These are phyloP conservation scores for Leccinellum rugosiceps DNA, from an alignment of 768 basidiomycete genomes.

Conservation along the genomic window DNA sequence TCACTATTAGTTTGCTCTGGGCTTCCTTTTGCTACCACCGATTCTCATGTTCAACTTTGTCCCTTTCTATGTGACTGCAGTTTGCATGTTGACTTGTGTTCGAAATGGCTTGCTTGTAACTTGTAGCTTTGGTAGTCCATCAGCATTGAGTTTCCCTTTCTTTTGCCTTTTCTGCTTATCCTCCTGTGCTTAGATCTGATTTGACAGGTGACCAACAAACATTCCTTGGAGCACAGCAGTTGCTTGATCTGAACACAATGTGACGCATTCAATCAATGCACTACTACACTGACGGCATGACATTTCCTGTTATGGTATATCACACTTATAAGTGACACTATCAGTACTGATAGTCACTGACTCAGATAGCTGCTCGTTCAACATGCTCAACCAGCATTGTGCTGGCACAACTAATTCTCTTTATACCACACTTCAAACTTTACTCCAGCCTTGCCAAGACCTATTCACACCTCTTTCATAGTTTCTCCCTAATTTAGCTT, in stretches of 20 bases:
- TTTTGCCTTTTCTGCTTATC: slow-evolving; percentile 11
- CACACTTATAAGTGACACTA: too few species aligned
- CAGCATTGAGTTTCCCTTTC: slow-evolving; percentile 7
- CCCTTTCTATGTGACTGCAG: not conserved
- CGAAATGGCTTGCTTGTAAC: slow-evolving; percentile 19
- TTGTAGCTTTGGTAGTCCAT: slow-evolving; percentile 22
- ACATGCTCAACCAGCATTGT: too few species aligned
- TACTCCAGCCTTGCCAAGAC: too few species aligned
- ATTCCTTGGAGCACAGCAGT: slow-evolving; percentile 11
- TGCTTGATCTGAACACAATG: slow-evolving; percentile 7
- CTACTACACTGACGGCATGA: too few species aligned
- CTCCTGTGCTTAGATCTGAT: slow-evolving; percentile 18
- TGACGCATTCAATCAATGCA: too few species aligned
- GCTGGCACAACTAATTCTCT: too few species aligned
- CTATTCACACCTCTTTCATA: too few species aligned
- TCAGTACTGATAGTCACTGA: too few species aligned
- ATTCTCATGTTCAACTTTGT: not conserved
- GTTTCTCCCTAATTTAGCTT: too few species aligned
- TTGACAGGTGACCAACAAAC: slow-evolving; percentile 8
- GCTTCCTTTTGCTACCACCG: not conserved
- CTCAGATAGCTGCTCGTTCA: too few species aligned
- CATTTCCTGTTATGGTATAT: too few species aligned
- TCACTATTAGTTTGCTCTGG: not conserved
- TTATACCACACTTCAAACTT: too few species aligned
- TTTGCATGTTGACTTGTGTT: not conserved